Base-by-base conservation (phyloP, 371 early-diverging fungal species). In the Mortierella sp. region DNA sequence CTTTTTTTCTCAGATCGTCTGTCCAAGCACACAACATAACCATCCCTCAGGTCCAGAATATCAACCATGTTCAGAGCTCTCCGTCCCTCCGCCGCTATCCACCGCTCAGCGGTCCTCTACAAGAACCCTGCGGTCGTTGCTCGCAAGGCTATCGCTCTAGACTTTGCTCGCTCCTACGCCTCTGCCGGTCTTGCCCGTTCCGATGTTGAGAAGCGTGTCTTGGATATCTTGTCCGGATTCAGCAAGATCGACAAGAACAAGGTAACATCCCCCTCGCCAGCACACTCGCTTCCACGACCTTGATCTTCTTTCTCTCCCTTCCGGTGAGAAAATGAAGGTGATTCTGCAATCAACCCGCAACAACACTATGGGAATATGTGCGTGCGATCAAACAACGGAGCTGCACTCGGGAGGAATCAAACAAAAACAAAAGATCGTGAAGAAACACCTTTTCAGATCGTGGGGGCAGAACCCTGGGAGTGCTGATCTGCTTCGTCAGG, bases 201-300 rank as follows among this genome's bases (percentile, higher is more conserved):
- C 48, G 84, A 84, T 58, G 85, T 97, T 68, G 91, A 96, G 85
- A 82, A 85, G 79, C 87, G 97, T 67, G 91, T 96, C 64, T 80
- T 97, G 72, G 89, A 92, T 49, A 86, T 98, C 50, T 80, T 98
- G 71, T 87, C 84, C 72, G 96, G 93, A 71, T 98, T 97, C 82
- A 97, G 95, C 79, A 98, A 98, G 88, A 93, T 98, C 73, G 93
- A 95, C 67, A 78, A 83, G 38, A 79, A 80, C 72, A 95, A 96
- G 93, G 97, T 97, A 90, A 81, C 10, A 59, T 18, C 10, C 34
- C 34, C 4, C 34, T 10, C 10, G 34, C 34, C 34, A 34, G 10
- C 34, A 34, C 34, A 34, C 4, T 10, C 34, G 7, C 34, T n/a
- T n/a, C n/a, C n/a, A n/a, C n/a, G n/a, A n/a, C 34, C 10, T 10